phyloP scores from a whole-genome alignment of 1,139 yeast genomes.

The Candida mesenterica region DNA sequence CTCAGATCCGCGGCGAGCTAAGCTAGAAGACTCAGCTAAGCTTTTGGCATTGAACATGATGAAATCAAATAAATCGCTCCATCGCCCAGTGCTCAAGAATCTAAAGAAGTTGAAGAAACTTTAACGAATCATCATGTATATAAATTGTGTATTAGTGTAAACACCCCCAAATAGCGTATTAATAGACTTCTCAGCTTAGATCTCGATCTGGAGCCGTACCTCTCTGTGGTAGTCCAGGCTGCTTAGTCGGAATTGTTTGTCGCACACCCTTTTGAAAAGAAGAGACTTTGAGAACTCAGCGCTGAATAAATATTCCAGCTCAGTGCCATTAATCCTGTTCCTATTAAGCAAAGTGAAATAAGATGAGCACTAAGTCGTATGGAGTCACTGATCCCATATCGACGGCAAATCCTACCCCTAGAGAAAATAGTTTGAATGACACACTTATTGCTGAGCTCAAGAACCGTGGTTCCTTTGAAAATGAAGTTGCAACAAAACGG shows the following conservation, averaged over 20 bases:
- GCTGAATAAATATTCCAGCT: too few relatives aligned
- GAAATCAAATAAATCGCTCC: constrained; percentile 8
- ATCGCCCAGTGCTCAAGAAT: constrained; percentile 7
- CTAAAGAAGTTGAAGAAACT: constrained; percentile 5
- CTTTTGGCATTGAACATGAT: constrained; percentile 7
- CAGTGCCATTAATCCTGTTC: too few relatives aligned
- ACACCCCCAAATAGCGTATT: neutral
- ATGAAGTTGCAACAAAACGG: constrained; percentile 74
- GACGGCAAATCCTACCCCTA: constrained; percentile 75
- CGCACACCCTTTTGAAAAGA: too few relatives aligned
- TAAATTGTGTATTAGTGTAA: constrained; percentile 17
- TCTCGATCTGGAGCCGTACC: neutral
- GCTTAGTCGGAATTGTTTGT: too few relatives aligned
- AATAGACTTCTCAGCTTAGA: neutral
- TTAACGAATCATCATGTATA: constrained; percentile 30
- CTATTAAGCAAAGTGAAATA: too few relatives aligned
- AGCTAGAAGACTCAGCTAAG: constrained; percentile 3
- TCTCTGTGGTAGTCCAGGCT: too few relatives aligned
- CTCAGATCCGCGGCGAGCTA: too few relatives aligned
- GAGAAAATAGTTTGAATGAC: constrained; percentile 75
- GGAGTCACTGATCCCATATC: constrained; percentile 95
- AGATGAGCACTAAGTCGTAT: constrained; percentile 35
- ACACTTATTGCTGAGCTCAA: constrained; percentile 74
- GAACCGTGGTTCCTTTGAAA: constrained; percentile 84
- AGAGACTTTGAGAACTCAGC: too few relatives aligned